These are phyloP conservation scores for Aspergillus fructus DNA, from an alignment of 2,329 filamentous ascomycete species.

Conservation along the genomic window DNA sequence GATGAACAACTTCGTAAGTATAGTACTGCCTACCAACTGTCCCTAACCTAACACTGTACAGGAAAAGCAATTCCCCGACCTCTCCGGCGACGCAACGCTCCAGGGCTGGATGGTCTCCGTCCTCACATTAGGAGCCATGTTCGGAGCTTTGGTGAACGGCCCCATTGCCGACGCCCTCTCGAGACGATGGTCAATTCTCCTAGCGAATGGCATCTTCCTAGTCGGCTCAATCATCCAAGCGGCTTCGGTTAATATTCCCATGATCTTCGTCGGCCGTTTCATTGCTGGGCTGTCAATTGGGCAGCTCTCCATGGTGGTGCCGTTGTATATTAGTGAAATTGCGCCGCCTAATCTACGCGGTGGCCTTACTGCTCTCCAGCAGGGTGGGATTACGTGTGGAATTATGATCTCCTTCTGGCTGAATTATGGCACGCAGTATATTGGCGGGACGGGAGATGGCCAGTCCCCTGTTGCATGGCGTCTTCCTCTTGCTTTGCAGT, in stretches of 20 bases:
- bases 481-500: slow-evolving; percentile 50
- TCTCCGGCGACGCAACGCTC: background rate
- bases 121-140: background rate
- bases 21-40: background rate
- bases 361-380: slow-evolving; percentile 23
- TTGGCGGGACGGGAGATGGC: slow-evolving; percentile 11
- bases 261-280: slow-evolving; percentile 36
- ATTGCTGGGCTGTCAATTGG: slow-evolving; percentile 41
- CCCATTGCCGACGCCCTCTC: background rate
- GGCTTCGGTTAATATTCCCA: slow-evolving; percentile 22
- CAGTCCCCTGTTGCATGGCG: slow-evolving; percentile 44
- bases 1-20: background rate
- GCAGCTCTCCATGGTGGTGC: slow-evolving; percentile 42
- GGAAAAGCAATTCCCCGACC: background rate
- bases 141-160: background rate
- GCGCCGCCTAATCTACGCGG: slow-evolving; percentile 26
- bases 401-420: slow-evolving; percentile 29
- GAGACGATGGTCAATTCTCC: background rate
- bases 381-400: slow-evolving; percentile 26
- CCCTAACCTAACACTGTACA: background rate
- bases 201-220: slow-evolving; percentile 29
- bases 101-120: background rate
- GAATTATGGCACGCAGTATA: slow-evolving; percentile 51
- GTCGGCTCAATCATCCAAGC: slow-evolving; percentile 47
- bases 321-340: slow-evolving; percentile 53